Base-by-base conservation (phyloP, 164 flowering plant genomes). In the Vitis rotundifolia region DNA sequence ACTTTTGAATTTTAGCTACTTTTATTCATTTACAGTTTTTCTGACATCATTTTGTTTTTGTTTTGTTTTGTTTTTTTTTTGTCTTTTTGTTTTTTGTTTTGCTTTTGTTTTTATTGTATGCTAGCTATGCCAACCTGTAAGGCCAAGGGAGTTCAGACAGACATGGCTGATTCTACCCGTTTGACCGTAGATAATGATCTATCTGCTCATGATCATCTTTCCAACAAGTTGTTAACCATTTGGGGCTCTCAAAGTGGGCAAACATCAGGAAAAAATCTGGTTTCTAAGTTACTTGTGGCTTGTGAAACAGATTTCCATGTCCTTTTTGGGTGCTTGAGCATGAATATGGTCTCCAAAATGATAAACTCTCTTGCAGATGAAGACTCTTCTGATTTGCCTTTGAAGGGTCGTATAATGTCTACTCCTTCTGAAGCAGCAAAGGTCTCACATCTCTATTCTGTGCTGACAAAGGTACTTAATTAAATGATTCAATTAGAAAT, bases 121-220 rank as follows among this genome's bases (percentile, higher is more conserved):
- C 9, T 75, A 79, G 84, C 62, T 66, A 26, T 58, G 37, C 66
- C 83, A 63, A 75, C 81, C 64, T 76, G 70, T 71, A 84, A 81
- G 80, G 71, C 80, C 14, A 71, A 73, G n/a, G 97, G 97, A 76
- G 80, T 91, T 70, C 97, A 94, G 77, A 86, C 90, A 63, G 97
- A 91, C 12, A 68, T 68, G 22, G 52, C 19, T 67, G 85, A 72
- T 68, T 49, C 19, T 58, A 48, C 67, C 55, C 59, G 62, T 37
- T 56, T 68, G 64, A 16, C 60, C 8, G 19, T 22, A 58, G 73
- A 71, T 58, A 53, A 70, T 51, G 73, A 69, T 63, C 44, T 63
- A 28, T 56, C 63, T 76, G 37, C 79, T 55, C 57, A 9, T 56
- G 50, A 59, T 60, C 70, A 68, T 61, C 78, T 76, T 63, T 75